phyloP scores from a whole-genome alignment of 1,284 basidiomycete genomes.

The Cutaneotrichosporon cyanovorans region DNA sequence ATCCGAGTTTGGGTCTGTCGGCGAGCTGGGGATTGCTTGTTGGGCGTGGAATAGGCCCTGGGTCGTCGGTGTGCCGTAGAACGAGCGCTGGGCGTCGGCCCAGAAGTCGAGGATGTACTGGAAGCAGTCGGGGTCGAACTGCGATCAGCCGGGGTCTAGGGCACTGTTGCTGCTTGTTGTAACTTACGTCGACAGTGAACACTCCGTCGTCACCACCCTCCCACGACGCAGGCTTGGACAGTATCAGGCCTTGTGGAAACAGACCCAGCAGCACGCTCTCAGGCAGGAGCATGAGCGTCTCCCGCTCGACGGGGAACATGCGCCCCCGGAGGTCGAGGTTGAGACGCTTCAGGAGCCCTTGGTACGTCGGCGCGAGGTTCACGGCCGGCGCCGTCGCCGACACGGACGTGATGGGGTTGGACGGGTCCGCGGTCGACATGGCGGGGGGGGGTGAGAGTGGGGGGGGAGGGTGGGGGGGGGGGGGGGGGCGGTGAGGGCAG shows the following conservation, averaged over 20 bases:
- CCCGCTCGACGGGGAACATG: conserved; percentile 91
- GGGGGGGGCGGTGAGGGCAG: background rate
- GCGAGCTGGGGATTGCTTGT: conserved; percentile 60
- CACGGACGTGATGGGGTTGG: conserved; percentile 45
- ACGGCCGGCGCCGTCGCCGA: conserved; percentile 53
- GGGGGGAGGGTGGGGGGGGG: background rate
- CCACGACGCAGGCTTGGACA: conserved; percentile 65
- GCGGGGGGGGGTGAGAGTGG: background rate
- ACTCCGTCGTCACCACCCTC: conserved; percentile 87
- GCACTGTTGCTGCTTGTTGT: too few species aligned
- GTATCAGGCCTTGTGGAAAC: conserved; percentile 93
- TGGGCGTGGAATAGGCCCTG: conserved; percentile 73
- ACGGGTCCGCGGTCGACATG: conserved; percentile 30
- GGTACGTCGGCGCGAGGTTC: conserved; percentile 59
- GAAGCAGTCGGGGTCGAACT: conserved; percentile 98
- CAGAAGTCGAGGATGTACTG: conserved; percentile 89
- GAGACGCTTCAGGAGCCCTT: conserved; percentile 71
- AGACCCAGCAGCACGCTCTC: conserved; percentile 94
- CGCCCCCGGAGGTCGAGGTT: conserved; percentile 85
- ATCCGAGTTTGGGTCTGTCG: conserved; percentile 28
- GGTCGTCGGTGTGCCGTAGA: conserved; percentile 74
- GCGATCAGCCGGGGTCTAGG: background rate
- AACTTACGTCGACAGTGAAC: conserved; percentile 87
- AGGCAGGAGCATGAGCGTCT: conserved; percentile 96
- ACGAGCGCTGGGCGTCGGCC: conserved; percentile 72